phyloP scores from a whole-genome alignment of 2,329 filamentous ascomycete species.

The Neurospora sp. region DNA sequence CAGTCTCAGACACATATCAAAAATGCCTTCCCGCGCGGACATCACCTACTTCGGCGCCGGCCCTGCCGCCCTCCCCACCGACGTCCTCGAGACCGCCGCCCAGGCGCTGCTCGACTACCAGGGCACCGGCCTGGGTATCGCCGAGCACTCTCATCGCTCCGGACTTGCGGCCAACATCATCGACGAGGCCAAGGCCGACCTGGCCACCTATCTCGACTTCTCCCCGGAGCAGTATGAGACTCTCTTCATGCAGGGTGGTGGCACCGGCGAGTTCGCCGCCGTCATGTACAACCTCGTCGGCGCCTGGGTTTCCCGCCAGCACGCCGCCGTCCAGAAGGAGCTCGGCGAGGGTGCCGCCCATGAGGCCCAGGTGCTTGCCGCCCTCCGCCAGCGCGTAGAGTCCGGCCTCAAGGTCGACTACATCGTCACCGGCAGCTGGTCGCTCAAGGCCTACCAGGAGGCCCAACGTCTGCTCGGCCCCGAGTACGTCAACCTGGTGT shows the following conservation, averaged over 20 bases:
- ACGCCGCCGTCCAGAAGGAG: slow-evolving; percentile 47
- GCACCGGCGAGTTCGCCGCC: slow-evolving; percentile 76
- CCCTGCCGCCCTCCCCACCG: slow-evolving; percentile 75
- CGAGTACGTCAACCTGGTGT: slow-evolving; percentile 70
- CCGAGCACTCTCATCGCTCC: slow-evolving; percentile 85
- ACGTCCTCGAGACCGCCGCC: slow-evolving; percentile 68
- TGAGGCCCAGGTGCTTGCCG: slow-evolving; percentile 46
- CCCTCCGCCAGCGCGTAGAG: slow-evolving; percentile 54
- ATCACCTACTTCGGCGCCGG: slow-evolving; percentile 86
- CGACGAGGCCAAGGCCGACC: slow-evolving; percentile 64
- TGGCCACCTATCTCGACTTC: slow-evolving; percentile 68
- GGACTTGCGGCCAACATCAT: slow-evolving; percentile 69
- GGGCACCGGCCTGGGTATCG: slow-evolving; percentile 71
- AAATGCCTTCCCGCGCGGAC: slow-evolving; percentile 64
- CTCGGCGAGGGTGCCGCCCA: slow-evolving; percentile 33
- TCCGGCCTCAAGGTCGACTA: slow-evolving; percentile 77
- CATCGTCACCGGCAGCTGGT: slow-evolving; percentile 84
- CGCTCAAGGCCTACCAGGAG: slow-evolving; percentile 79
- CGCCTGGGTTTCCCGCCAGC: slow-evolving; percentile 67
- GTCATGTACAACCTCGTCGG: slow-evolving; percentile 76
- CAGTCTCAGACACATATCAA: neutral
- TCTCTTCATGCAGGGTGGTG: slow-evolving; percentile 80
- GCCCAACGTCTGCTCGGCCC: slow-evolving; percentile 66
- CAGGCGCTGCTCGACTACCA: slow-evolving; percentile 74
- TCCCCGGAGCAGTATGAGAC: slow-evolving; percentile 74